phyloP scores from a whole-genome alignment of 208 protist genomes.

The Acanthamoeba royreba region DNA sequence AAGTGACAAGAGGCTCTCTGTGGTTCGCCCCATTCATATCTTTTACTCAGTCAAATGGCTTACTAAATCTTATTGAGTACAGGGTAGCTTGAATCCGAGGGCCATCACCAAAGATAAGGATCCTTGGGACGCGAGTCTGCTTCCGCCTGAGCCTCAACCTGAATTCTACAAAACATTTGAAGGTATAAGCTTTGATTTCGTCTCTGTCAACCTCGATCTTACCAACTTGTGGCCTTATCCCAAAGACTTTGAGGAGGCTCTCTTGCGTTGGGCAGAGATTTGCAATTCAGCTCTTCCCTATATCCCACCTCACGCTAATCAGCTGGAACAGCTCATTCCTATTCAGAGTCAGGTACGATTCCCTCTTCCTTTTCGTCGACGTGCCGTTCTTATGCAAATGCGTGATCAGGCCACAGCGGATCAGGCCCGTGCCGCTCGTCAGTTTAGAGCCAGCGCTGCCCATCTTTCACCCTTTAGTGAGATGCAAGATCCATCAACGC shows the following conservation, averaged over 20 bases:
- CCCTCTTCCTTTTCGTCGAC: background rate
- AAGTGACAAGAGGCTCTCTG: background rate
- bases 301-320: constrained; percentile 24
- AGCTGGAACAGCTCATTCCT: constrained; percentile 44
- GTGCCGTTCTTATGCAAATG: background rate
- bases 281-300: constrained; percentile 16
- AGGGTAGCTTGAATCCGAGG: background rate
- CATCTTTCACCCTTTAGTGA: background rate
- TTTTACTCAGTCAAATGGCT: background rate
- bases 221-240: background rate
- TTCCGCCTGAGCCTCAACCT: constrained; percentile 34
- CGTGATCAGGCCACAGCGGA: background rate
- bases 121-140: constrained; percentile 18
- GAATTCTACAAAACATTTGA: constrained; percentile 41
- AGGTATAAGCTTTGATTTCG: background rate
- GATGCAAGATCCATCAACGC: background rate
- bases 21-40: background rate
- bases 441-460: background rate
- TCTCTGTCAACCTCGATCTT: background rate
- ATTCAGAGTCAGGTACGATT: constrained; percentile 29
- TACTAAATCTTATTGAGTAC: background rate
- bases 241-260: constrained; percentile 28
- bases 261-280: background rate
- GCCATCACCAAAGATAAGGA: background rate
- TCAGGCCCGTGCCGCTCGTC: background rate